Percentiles rank a stretch among this genome's conserved stretches.
Conservation (phyloP, 1,284 basidiomycete genomes). For the Ceratobasidium sp. region DNA sequence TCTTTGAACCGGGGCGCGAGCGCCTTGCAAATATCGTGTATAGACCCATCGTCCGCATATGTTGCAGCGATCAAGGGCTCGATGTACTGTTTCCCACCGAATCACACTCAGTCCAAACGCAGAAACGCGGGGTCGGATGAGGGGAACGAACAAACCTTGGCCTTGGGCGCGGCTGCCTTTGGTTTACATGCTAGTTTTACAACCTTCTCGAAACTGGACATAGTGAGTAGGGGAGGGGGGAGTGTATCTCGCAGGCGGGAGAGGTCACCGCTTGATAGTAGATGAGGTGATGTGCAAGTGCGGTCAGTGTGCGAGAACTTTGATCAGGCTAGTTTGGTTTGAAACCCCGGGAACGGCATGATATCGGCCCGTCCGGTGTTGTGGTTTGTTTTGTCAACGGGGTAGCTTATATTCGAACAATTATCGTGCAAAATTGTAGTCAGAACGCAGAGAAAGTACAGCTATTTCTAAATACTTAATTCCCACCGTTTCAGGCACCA, state of each 20-base stretch:
- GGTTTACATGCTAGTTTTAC: constrained; percentile 94
- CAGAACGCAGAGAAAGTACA: background rate
- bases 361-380: constrained; percentile 6
- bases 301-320: constrained; percentile 15
- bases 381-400: background rate
- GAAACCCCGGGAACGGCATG: background rate
- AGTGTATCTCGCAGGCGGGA: constrained; percentile 10
- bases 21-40: constrained; percentile 90
- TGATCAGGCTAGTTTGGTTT: constrained; percentile 37
- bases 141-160: constrained; percentile 67
- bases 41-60: constrained; percentile 88
- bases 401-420: too few species aligned
- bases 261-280: constrained; percentile 2
- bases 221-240: background rate
- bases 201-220: constrained; percentile 65
- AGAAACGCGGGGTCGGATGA: constrained; percentile 53
- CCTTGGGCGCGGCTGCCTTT: constrained; percentile 89
- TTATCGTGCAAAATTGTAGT: background rate
- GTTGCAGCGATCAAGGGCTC: constrained; percentile 95
- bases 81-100: constrained; percentile 62
- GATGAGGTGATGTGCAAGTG: constrained; percentile 37
- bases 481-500: background rate
- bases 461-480: too few species aligned
- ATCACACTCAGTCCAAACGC: constrained; percentile 2
- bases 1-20: constrained; percentile 85